Evolutionary conservation across 331 rosid species (phyloP), one percentile per base, ranked within the genome.

Genomic region (Saraca asoca): DNA sequence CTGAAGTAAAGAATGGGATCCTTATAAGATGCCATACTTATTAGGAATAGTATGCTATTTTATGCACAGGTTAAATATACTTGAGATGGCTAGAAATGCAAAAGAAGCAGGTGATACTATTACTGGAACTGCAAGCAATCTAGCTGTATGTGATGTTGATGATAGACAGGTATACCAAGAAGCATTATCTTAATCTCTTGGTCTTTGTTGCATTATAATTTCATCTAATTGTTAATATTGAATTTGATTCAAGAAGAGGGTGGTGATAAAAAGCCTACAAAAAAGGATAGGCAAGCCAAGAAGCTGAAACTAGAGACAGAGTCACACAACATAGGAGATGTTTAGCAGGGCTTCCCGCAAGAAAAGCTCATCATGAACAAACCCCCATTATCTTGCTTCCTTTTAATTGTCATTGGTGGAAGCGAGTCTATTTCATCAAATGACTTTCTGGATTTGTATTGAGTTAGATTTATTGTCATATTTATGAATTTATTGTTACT

Each of bases 61-160:
- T 76, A n/a, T n/a, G n/a, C 80, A 60, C 88, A 93, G 98, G 95
- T 67, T 93, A 74, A 79, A 86, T 68, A 72, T 86, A 70, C 76
- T 68, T 5, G 96, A 90, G 68, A 85, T 74, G n/a, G n/a, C n/a
- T n/a, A n/a, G n/a, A n/a, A n/a, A n/a, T n/a, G n/a, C n/a, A n/a
- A n/a, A n/a, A n/a, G 76, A 17, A 43, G 60, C n/a, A n/a, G n/a
- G n/a, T n/a, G n/a, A 20, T 77, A 71, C 48, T 18, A 69, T 73
- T 6, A 49, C 63, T 59, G 74, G 69, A 6, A 58, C 70, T 7
- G 90, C 73, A 60, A 78, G 46, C 52, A 71, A 78, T 64, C 17
- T 48, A 12, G 81, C 58, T 29, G 72, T 72, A 59, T 72, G 62
- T 48, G 62, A 58, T n/a, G n/a, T n/a, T n/a, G n/a, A n/a, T 41